These are phyloP conservation scores for Cladosporium sp. DNA, from an alignment of 2,329 filamentous ascomycete genomes.

Conservation along the genomic window DNA sequence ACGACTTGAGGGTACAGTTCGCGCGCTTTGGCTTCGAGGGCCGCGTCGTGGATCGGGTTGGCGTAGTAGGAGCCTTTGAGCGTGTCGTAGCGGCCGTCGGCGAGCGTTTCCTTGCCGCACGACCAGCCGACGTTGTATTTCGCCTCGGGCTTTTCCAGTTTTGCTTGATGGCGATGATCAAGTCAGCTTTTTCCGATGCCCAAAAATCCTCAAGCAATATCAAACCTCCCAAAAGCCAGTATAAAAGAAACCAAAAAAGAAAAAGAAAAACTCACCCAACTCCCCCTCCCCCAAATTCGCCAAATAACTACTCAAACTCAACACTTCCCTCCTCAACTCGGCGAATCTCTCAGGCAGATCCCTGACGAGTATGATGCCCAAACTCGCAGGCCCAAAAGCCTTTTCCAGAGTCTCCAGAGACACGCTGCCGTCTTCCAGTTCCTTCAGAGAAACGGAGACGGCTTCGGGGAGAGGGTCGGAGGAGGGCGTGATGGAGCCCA, in stretches of 20 bases:
- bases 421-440: constrained; percentile 46
- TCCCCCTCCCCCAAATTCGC: constrained; percentile 70
- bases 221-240: too few species aligned
- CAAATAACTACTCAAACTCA: constrained; percentile 86
- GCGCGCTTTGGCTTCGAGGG: constrained; percentile 54
- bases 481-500: constrained; percentile 4
- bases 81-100: constrained; percentile 71
- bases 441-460: constrained; percentile 44
- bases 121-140: constrained; percentile 70
- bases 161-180: constrained; percentile 30
- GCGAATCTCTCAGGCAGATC: constrained; percentile 71
- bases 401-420: constrained; percentile 64
- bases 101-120: constrained; percentile 73
- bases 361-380: constrained; percentile 91
- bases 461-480: constrained; percentile 22
- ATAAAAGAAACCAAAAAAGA: too few species aligned
- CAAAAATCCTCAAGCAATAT: neutral
- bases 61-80: constrained; percentile 81
- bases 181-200: too few species aligned
- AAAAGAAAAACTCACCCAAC: constrained; percentile 51
- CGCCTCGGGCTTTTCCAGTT: constrained; percentile 46
- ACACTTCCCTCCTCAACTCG: constrained; percentile 64
- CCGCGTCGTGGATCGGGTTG: constrained; percentile 57
- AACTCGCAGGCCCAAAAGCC: constrained; percentile 83
- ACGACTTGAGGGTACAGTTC: constrained; percentile 63